A percentile compares a stretch with the other conserved stretches of the same genome.
Evolutionary conservation across 352 stramenopile species (phyloP).

Genomic region (Globisporangium rhizosaccharum): DNA sequence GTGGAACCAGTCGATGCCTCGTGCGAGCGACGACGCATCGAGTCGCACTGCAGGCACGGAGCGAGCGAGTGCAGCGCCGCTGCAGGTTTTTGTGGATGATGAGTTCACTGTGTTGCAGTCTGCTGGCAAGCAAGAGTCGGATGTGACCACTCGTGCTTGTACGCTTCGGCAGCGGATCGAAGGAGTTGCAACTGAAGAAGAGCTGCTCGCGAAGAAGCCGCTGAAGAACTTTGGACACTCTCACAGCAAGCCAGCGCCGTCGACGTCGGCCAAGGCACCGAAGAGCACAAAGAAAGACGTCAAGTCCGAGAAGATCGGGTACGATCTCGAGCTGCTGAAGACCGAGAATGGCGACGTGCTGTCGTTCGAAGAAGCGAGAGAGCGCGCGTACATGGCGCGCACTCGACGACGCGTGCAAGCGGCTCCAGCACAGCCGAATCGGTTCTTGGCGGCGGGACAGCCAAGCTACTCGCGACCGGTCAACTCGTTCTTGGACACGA

Average conservation of each 20-base stretch:
- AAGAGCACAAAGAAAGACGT: constrained; percentile 11
- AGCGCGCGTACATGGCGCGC: constrained; percentile 21
- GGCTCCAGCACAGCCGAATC: constrained; percentile 16
- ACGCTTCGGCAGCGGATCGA: constrained; percentile 72
- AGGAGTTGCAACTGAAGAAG: constrained; percentile 63
- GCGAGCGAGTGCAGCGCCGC: constrained; percentile 5
- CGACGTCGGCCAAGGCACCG: constrained; percentile 13
- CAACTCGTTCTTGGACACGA: constrained; percentile 19
- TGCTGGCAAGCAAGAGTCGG: constrained; percentile 13
- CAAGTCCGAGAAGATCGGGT: constrained; percentile 30
- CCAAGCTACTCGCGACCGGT: not conserved
- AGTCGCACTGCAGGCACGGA: not conserved
- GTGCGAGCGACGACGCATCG: not conserved
- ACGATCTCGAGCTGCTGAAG: constrained; percentile 39
- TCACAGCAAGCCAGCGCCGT: not conserved
- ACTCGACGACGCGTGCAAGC: constrained; percentile 3
- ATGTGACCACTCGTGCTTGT: constrained; percentile 49
- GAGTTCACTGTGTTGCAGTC: constrained; percentile 30
- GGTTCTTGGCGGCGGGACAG: constrained; percentile 13
- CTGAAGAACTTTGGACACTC: constrained; percentile 59
- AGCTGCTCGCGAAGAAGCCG: constrained; percentile 66
- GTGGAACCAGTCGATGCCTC: constrained; percentile 38
- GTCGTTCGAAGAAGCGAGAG: constrained; percentile 81
- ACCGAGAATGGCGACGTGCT: constrained; percentile 35
- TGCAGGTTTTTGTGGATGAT: constrained; percentile 80